Evolutionary conservation across 345 rosid species (phyloP).

Genomic region (Schrenkiella parvula): DNA sequence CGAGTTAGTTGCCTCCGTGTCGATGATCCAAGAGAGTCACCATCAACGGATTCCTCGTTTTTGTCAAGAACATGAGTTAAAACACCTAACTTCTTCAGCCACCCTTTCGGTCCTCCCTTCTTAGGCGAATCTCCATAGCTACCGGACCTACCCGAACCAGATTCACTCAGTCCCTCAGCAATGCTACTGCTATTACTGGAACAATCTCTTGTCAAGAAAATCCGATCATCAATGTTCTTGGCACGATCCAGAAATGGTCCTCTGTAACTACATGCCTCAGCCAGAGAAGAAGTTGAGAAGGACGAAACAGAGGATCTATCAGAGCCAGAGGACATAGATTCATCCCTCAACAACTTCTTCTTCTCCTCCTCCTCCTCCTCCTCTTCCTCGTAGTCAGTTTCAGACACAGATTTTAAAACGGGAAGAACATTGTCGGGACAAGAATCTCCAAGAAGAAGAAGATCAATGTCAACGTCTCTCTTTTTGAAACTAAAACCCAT

Average conservation of each 20-base stretch:
- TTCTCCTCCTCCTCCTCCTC: neutral
- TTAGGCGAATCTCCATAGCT: conserved; percentile 47
- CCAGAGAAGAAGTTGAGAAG: conserved; percentile 15
- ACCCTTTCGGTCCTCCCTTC: conserved; percentile 35
- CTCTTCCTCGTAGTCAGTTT: conserved; percentile 13
- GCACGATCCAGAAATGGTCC: conserved; percentile 29
- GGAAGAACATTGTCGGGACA: neutral
- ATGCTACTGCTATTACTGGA: conserved; percentile 31
- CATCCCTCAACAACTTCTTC: conserved; percentile 28
- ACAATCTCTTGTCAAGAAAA: conserved; percentile 33
- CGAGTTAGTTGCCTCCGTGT: conserved; percentile 37
- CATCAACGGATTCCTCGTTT: conserved; percentile 25
- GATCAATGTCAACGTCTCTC: conserved; percentile 16
- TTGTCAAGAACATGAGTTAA: conserved; percentile 34
- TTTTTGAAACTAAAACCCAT: conserved; percentile 38
- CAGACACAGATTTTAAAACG: conserved; percentile 15
- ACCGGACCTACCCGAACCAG: conserved; percentile 38
- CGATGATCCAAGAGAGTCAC: conserved; percentile 32
- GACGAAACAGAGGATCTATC: conserved; percentile 23
- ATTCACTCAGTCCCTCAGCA: conserved; percentile 31
- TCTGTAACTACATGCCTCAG: conserved; percentile 30
- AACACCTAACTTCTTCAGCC: conserved; percentile 54
- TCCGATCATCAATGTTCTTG: conserved; percentile 41
- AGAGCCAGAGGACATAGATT: conserved; percentile 19
- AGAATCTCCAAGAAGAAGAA: conserved; percentile 4